A percentile compares a stretch with the other conserved stretches of the same genome.
phyloP scores from a whole-genome alignment of 306 rosid genomes.

The Ormosia semicastrata region DNA sequence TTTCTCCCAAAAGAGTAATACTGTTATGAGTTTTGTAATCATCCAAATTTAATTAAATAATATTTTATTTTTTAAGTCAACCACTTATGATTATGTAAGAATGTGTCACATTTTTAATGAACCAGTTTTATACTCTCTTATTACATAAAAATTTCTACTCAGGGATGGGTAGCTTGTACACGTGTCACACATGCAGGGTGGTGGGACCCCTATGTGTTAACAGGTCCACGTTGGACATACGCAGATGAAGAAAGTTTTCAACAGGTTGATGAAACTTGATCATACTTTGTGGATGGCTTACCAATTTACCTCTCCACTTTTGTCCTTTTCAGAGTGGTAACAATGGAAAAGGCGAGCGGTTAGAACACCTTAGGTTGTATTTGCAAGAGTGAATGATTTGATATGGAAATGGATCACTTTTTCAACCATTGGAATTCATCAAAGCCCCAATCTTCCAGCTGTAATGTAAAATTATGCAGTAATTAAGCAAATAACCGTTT shows the following conservation, averaged over 20 bases:
- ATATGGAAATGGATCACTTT: neutral
- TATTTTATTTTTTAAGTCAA: too few species aligned
- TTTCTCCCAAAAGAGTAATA: too few species aligned
- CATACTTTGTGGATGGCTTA: neutral
- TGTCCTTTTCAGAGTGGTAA: slow-evolving; percentile 1
- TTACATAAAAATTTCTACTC: neutral
- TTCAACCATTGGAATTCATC: slow-evolving; percentile 9
- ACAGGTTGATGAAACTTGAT: slow-evolving; percentile 6
- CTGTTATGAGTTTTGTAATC: too few species aligned
- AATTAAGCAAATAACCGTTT: neutral
- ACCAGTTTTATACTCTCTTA: too few species aligned
- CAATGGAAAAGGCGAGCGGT: neutral
- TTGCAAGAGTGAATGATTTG: slow-evolving; percentile 9
- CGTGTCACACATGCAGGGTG: slow-evolving; percentile 60
- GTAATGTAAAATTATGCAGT: neutral
- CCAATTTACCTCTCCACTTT: slow-evolving; percentile 22
- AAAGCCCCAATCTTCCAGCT: neutral
- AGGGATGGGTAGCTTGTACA: slow-evolving; percentile 28
- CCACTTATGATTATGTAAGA: too few species aligned
- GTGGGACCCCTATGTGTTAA: slow-evolving; percentile 26
- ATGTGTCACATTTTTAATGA: too few species aligned
- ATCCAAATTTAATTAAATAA: too few species aligned
- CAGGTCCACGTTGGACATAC: slow-evolving; percentile 23
- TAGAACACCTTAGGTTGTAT: neutral
- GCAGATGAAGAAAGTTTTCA: slow-evolving; percentile 17